Evolutionary conservation across 73 alveolate species (phyloP), one percentile per base, ranked within the genome.

Genomic region (Durusdinium trenchii): DNA sequence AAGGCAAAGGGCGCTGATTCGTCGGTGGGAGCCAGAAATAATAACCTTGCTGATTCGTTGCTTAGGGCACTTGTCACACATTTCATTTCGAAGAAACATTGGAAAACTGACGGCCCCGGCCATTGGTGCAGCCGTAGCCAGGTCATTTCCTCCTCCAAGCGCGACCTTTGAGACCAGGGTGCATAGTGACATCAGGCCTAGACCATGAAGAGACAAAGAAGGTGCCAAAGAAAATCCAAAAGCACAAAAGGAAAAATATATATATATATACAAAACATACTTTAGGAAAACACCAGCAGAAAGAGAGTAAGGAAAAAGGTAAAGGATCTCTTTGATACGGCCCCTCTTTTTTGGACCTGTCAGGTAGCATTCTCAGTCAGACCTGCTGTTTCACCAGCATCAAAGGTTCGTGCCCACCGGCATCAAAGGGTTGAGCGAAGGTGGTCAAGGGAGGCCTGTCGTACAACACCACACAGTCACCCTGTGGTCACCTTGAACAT

Each of bases 121-220:
- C 98, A 91, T 43, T 91, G 98, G 71, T 91, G 98, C 57, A 91
- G 54, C 9, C 98, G 90, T 18, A 91, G 79, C 98, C 98, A 91
- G 45, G 98, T 91, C 52, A 69, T 52, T 46, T 91, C 98, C 69
- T 91, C 98, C 46, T 91, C 98, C 61, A 52, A 47, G 75, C 86
- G 81, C 82, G n/a, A 60, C 7, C 52, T 16, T 12, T 20, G 20
- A 40, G 3, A 50, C 89, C 10, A 1, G 12, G 62, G 51, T 46
- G 18, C n/a, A 23, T 60, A 23, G 1, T 60, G n/a, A 60, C 30
- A 23, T 32, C 18, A 60, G 18, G 73, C 73, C 18, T 60, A 32
- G 73, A 60, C 18, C 3, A 60, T 60, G 30, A 60, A 32, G n/a
- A 60, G n/a, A 60, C n/a, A 23, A 60, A 60, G 73, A 60, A 60